phyloP scores from a whole-genome alignment of 139 green algal genomes.

The Tetraselmis striata region DNA sequence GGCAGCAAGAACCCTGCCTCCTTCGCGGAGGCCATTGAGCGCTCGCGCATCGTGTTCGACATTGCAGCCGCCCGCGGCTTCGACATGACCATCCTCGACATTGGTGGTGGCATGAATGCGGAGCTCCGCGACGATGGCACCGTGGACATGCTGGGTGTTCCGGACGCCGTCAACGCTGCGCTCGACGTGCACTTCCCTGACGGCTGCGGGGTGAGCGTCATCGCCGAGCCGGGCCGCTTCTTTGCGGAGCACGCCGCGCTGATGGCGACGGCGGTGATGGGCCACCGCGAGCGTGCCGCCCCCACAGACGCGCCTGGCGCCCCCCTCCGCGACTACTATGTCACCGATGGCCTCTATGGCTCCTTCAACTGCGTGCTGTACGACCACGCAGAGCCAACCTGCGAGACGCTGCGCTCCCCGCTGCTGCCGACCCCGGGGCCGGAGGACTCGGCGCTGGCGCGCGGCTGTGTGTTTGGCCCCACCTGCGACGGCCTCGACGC shows the following conservation, averaged over 20 bases:
- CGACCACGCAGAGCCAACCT: constrained; percentile 34
- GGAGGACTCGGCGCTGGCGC: background rate
- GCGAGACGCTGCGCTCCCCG: background rate
- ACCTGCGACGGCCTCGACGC: constrained; percentile 48
- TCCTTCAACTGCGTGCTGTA: constrained; percentile 94
- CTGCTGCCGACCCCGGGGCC: background rate
- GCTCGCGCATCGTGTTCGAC: constrained; percentile 69
- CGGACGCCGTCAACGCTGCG: constrained; percentile 72
- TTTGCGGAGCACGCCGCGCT: constrained; percentile 82
- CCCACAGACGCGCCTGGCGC: background rate
- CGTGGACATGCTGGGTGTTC: constrained; percentile 69
- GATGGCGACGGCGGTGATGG: background rate
- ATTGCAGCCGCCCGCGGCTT: constrained; percentile 62
- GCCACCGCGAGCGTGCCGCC: background rate
- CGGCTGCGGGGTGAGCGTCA: constrained; percentile 63
- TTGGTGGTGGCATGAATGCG: constrained; percentile 91
- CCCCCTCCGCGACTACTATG: background rate
- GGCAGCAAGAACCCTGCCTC: constrained; percentile 72
- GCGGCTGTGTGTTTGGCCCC: constrained; percentile 37
- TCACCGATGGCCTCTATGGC: constrained; percentile 94
- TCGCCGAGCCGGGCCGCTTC: constrained; percentile 93
- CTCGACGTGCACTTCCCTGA: constrained; percentile 81
- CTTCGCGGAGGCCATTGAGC: constrained; percentile 66
- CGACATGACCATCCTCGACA: constrained; percentile 86
- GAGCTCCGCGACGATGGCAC: constrained; percentile 50